Percentiles rank a stretch among this genome's conserved stretches.
phyloP scores from a whole-genome alignment of 192 early-diverging fungal genomes.

The Podochytrium sp. region DNA sequence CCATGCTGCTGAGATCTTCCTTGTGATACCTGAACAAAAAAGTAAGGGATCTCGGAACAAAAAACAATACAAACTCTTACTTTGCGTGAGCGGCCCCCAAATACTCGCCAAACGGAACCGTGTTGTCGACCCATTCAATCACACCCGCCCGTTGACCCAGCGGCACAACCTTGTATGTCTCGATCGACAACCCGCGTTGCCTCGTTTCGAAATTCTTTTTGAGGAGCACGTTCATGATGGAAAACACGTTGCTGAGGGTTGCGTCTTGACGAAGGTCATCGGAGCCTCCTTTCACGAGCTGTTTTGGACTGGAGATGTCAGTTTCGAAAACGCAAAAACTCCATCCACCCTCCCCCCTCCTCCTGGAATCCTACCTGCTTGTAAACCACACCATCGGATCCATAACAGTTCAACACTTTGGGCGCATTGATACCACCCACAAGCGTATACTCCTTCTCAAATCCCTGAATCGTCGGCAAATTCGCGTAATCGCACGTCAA shows the following conservation, averaged over 20 bases:
- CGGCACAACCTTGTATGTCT: constrained; percentile 65
- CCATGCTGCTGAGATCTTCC: constrained; percentile 38
- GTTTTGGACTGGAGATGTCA: neutral
- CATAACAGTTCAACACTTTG: constrained; percentile 45
- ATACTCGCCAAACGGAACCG: constrained; percentile 50
- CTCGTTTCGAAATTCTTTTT: constrained; percentile 50
- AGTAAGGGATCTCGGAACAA: neutral
- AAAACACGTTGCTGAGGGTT: constrained; percentile 70
- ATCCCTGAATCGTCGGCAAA: constrained; percentile 40
- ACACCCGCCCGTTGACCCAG: constrained; percentile 56
- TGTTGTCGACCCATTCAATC: constrained; percentile 63
- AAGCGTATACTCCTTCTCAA: constrained; percentile 35
- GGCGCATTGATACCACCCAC: constrained; percentile 56
- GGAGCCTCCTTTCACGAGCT: constrained; percentile 53
- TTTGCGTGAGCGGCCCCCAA: constrained; percentile 44
- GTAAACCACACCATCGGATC: constrained; percentile 45
- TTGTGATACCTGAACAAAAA: constrained; percentile 45
- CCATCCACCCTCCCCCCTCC: neutral
- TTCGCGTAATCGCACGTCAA: constrained; percentile 31
- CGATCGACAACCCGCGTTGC: constrained; percentile 46
- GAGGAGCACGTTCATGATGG: constrained; percentile 65
- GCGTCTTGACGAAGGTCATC: constrained; percentile 83
- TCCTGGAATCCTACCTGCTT: no score
- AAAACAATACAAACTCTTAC: constrained; percentile 22
- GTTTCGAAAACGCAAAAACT: constrained; percentile 1